Percentiles rank a stretch among this genome's conserved stretches.
Evolutionary conservation across 306 rosid genomes (phyloP).

Genomic region (Dalbergia oliveri): DNA sequence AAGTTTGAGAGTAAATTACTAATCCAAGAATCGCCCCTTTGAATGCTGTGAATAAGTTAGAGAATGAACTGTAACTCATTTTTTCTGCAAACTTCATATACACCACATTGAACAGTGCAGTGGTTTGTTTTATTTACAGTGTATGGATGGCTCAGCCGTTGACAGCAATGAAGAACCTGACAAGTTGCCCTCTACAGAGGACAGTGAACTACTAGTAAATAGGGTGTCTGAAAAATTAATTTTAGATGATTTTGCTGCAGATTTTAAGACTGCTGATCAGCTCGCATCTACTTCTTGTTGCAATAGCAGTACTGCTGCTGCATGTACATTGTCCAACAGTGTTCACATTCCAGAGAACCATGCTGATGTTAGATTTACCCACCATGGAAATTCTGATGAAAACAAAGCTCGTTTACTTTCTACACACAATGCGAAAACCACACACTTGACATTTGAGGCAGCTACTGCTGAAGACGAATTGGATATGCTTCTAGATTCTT

Average conservation of each 20-base stretch:
- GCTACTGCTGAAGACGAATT: slow-evolving; percentile 70
- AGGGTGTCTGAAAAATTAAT: slow-evolving; percentile 48
- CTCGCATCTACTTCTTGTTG: slow-evolving; percentile 42
- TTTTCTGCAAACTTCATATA: not conserved
- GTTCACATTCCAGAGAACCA: slow-evolving; percentile 36
- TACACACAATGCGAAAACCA: slow-evolving; percentile 38
- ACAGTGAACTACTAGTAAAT: slow-evolving; percentile 45
- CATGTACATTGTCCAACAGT: slow-evolving; percentile 20
- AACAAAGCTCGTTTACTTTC: slow-evolving; percentile 33
- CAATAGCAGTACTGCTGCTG: slow-evolving; percentile 40
- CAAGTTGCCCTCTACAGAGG: slow-evolving; percentile 33
- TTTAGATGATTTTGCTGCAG: slow-evolving; percentile 44
- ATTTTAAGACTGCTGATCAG: slow-evolving; percentile 13
- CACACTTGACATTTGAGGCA: slow-evolving; percentile 52
- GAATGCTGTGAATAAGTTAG: not conserved
- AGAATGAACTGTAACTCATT: not conserved
- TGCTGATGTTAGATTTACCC: slow-evolving; percentile 37
- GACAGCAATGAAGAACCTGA: slow-evolving; percentile 37
- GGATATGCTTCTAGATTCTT: slow-evolving; percentile 76
- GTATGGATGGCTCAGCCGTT: slow-evolving; percentile 42
- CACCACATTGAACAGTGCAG: not conserved
- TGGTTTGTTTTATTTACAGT: slow-evolving; percentile 50
- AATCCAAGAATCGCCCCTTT: slow-evolving; percentile 18
- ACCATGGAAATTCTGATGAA: slow-evolving; percentile 40
- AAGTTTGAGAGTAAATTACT: slow-evolving; percentile 4